These are phyloP conservation scores for Boletus rex-veris DNA, from an alignment of 768 basidiomycete genomes.

Conservation along the genomic window DNA sequence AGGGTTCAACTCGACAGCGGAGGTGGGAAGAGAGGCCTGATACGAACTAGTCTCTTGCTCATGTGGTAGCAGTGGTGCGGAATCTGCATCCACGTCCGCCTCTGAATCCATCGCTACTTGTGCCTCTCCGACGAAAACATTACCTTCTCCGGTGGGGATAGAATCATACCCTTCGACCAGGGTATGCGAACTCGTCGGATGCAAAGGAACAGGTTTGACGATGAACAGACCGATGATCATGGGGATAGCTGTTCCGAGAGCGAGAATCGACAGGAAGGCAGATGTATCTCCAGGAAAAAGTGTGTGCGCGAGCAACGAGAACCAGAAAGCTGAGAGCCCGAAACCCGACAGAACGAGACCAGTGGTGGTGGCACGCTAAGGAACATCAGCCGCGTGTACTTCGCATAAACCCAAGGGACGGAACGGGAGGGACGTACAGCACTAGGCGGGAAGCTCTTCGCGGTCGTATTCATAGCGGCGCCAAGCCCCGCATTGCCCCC, in stretches of 20 bases:
- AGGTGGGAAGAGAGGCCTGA: conserved; percentile 15
- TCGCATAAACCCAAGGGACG: background rate
- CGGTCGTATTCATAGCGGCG: conserved; percentile 75
- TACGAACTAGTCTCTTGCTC: conserved; percentile 17
- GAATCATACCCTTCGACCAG: conserved; percentile 18
- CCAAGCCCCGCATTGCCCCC: conserved; percentile 73
- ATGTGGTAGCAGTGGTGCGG: conserved; percentile 22
- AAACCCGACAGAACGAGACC: conserved; percentile 83
- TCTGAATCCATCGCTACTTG: conserved; percentile 14
- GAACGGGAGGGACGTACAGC: conserved; percentile 42
- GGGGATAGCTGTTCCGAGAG: conserved; percentile 73
- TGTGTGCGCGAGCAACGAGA: conserved; percentile 69
- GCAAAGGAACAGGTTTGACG: conserved; percentile 65
- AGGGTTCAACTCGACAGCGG: conserved; percentile 24
- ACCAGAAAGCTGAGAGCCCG: conserved; percentile 88
- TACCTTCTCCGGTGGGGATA: conserved; percentile 14
- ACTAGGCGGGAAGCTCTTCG: conserved; percentile 74
- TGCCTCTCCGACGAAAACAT: conserved; percentile 25
- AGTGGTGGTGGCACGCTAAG: conserved; percentile 69
- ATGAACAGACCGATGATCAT: conserved; percentile 78
- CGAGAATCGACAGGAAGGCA: conserved; percentile 69
- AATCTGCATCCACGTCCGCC: conserved; percentile 14
- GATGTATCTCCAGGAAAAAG: conserved; percentile 77
- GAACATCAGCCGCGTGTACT: background rate
- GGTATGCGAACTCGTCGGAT: conserved; percentile 28